These are phyloP conservation scores for Fusarium devonianum DNA, from an alignment of 2,329 filamentous ascomycete genomes.

Conservation along the genomic window DNA sequence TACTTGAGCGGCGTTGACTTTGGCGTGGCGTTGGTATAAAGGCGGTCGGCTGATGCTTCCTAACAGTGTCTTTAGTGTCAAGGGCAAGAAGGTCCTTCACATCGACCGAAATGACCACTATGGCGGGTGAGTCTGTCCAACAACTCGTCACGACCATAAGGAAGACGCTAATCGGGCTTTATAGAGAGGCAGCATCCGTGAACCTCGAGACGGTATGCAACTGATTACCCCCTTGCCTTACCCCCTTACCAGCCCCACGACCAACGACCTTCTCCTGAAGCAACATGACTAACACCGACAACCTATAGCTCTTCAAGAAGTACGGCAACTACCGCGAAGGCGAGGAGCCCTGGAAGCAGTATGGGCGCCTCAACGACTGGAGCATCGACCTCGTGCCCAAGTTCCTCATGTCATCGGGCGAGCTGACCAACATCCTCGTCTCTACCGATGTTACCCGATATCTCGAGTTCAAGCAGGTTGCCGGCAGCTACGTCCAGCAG, in stretches of 20 bases:
- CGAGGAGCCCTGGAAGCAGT: conserved; percentile 97
- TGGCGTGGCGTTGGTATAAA: conserved; percentile 31
- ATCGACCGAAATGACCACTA: conserved; percentile 99
- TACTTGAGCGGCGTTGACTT: no score
- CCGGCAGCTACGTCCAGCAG: conserved; percentile 96
- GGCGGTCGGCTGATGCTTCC: conserved; percentile 34
- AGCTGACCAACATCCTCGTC: conserved; percentile 97
- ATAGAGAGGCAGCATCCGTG: conserved; percentile 87
- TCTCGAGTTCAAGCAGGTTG: conserved; percentile 93
- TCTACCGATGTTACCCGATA: conserved; percentile 91
- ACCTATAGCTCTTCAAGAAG: conserved; percentile 86
- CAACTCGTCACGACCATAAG: neutral
- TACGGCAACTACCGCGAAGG: conserved; percentile 82
- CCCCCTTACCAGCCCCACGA: conserved; percentile 14
- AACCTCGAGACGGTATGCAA: conserved; percentile 87
- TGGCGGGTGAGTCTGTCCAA: conserved; percentile 76
- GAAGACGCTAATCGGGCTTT: conserved; percentile 41
- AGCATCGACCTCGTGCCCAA: conserved; percentile 99
- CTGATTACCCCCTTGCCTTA: conserved; percentile 9
- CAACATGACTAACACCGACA: conserved; percentile 31
- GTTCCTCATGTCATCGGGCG: conserved; percentile 97
- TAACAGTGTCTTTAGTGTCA: conserved; percentile 85
- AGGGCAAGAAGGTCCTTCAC: conserved; percentile 98
- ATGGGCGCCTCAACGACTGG: conserved; percentile 96
- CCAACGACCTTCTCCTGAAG: conserved; percentile 25